Evolutionary conservation across 2,329 filamentous ascomycete species (phyloP).

Genomic region (Verticillium albo-atrum): DNA sequence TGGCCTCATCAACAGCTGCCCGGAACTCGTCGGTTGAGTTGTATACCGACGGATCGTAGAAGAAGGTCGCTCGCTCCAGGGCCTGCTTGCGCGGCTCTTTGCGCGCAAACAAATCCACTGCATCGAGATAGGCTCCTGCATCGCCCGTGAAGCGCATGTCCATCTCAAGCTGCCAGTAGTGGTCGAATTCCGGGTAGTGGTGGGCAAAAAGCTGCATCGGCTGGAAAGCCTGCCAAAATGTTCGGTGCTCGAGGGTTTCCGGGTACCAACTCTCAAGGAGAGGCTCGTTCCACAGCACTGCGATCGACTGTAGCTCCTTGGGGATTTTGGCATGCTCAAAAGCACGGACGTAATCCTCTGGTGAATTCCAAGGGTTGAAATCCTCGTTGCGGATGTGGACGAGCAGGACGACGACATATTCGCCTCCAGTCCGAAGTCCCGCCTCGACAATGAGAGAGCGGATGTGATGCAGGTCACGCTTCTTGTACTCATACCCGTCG

Average conservation of each 20-base stretch:
- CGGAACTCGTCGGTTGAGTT: constrained; percentile 70
- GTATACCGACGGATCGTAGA: constrained; percentile 69
- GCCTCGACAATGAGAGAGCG: constrained; percentile 78
- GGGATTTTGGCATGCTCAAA: constrained; percentile 64
- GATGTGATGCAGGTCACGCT: constrained; percentile 74
- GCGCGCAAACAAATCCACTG: constrained; percentile 61
- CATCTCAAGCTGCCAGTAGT: constrained; percentile 70
- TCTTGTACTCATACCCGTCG: constrained; percentile 72
- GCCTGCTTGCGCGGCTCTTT: constrained; percentile 64
- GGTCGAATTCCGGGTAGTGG: constrained; percentile 59
- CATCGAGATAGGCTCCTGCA: constrained; percentile 69
- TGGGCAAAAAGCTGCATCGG: constrained; percentile 61
- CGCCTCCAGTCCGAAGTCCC: constrained; percentile 70
- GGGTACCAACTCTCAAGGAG: constrained; percentile 78
- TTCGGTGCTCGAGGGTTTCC: constrained; percentile 58
- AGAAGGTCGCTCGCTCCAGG: constrained; percentile 73
- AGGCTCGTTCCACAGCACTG: constrained; percentile 77
- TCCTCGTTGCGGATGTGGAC: constrained; percentile 75
- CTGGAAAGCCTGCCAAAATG: constrained; percentile 62
- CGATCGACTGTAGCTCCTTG: constrained; percentile 73
- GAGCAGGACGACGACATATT: constrained; percentile 79
- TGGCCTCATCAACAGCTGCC: constrained; percentile 47
- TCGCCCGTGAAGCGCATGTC: constrained; percentile 62
- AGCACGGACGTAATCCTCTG: constrained; percentile 61
- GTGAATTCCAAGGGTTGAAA: constrained; percentile 76